Base-by-base conservation (phyloP, 352 stramenopile genomes). In the Pseudoperonospora humuli region DNA sequence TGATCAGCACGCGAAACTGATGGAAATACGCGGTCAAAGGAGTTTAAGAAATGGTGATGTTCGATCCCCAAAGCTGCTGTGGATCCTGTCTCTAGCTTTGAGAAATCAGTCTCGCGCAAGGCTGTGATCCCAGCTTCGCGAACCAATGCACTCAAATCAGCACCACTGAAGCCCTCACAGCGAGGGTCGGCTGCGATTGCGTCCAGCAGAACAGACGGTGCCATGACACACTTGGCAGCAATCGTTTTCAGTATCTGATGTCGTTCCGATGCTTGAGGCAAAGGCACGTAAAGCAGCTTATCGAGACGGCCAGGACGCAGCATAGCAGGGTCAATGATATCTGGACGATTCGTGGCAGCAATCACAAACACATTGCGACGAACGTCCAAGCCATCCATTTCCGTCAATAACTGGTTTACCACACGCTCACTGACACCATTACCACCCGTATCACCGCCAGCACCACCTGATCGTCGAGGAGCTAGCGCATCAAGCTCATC, bases 251-350 rank as follows among this genome's bases (percentile, higher is more conserved):
- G 70, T 62, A 99, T 99, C 51, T 76, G 57, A 21, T 75, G 54
- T 13, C 80, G 76, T 20, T 84, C 80, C 13, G 34, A 66, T 1
- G 87, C 64, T 13, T 71, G 70, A 0, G 97, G 97, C 37, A 99
- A 70, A 15, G 96, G 93, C 35, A 99, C 96, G 66, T 98, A 99
- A 0, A 99, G 68, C 10, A 99, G 71, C 58, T 99, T 99, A 63
- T 99, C 97, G 7, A 99, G 73, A 27, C 97, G 89, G 3, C 96
- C 96, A 39, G 97, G 97, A 50, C 97, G 80, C 45, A 99, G 75
- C 95, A 99, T 99, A 27, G 96, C 97, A 13, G 96, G 93, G 67
- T 99, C 97, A 50, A 99, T 99, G 34, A 99, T 96, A 54, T 99
- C 97, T 1, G 96, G 96, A 18, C 95, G 82, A 61, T 97, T 97